Conservation (phyloP, 768 basidiomycete genomes). For the Suillus weaverae region DNA sequence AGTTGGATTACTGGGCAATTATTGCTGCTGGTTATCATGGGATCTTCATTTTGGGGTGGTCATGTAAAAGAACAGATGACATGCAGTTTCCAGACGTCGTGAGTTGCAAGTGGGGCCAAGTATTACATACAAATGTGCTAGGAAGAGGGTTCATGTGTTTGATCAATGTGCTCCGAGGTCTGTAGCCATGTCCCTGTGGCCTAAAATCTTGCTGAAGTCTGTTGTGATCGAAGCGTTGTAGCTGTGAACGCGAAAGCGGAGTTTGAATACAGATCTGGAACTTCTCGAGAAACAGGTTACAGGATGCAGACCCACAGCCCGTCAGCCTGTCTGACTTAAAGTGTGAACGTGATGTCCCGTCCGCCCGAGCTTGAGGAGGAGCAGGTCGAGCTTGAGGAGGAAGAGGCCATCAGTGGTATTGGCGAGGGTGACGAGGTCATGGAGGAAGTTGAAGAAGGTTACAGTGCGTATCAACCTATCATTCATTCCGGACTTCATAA, state of each 20-base stretch:
- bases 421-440: constrained; percentile 75
- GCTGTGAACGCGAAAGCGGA: constrained; percentile 23
- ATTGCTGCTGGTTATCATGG: constrained; percentile 70
- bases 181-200: not conserved
- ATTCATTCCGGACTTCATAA: constrained; percentile 12
- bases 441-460: constrained; percentile 69
- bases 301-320: constrained; percentile 15
- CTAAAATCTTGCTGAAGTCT: not conserved
- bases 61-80: constrained; percentile 44
- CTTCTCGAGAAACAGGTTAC: constrained; percentile 25
- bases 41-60: constrained; percentile 59
- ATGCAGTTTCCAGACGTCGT: constrained; percentile 43
- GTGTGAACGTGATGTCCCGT: constrained; percentile 37
- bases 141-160: constrained; percentile 1
- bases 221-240: constrained; percentile 1
- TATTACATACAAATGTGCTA: constrained; percentile 10
- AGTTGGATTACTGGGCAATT: constrained; percentile 75
- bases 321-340: constrained; percentile 27
- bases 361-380: constrained; percentile 43
- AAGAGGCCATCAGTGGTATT: constrained; percentile 58
- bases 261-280: constrained; percentile 27
- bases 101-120: not conserved
- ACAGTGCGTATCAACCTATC: constrained; percentile 59
- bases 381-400: constrained; percentile 57
- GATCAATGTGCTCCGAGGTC: not conserved